Percentiles rank a stretch among this genome's conserved stretches.
Conservation (phyloP, 495 filamentous ascomycete genomes). For the Lepidopterella palustris region DNA sequence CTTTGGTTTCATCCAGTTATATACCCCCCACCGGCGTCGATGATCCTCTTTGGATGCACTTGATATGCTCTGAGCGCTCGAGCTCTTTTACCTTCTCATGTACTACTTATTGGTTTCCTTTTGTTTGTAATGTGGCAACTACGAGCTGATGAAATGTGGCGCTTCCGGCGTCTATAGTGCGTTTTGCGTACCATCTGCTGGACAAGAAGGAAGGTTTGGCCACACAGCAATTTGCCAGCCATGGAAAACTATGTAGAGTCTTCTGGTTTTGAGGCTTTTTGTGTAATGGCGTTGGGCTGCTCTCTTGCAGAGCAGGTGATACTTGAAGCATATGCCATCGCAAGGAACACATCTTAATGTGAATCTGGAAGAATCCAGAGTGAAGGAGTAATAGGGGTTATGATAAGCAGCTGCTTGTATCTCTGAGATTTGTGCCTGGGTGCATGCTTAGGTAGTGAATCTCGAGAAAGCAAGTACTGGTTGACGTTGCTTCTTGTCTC, state of each 20-base stretch:
- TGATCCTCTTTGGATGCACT: background rate
- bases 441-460: slow-evolving; percentile 9
- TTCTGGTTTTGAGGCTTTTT: too few species aligned
- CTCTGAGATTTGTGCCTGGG: background rate
- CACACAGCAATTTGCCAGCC: too few species aligned
- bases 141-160: slow-evolving; percentile 3
- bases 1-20: slow-evolving; percentile 5
- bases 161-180: background rate
- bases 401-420: background rate
- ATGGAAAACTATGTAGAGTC: too few species aligned
- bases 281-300: too few species aligned
- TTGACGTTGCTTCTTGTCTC: slow-evolving; percentile 1
- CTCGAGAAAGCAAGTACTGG: background rate
- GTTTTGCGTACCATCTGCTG: background rate
- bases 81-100: slow-evolving; percentile 11
- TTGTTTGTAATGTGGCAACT: slow-evolving; percentile 11
- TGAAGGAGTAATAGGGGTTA: background rate
- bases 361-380: background rate
- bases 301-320: too few species aligned
- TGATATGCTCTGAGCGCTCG: background rate
- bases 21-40: slow-evolving; percentile 19
- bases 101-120: slow-evolving; percentile 7
- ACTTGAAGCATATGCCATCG: too few species aligned
- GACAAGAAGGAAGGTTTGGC: background rate
- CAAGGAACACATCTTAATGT: too few species aligned